These are phyloP conservation scores for Neurospora sp. DNA, from an alignment of 495 filamentous ascomycete species.

Conservation along the genomic window DNA sequence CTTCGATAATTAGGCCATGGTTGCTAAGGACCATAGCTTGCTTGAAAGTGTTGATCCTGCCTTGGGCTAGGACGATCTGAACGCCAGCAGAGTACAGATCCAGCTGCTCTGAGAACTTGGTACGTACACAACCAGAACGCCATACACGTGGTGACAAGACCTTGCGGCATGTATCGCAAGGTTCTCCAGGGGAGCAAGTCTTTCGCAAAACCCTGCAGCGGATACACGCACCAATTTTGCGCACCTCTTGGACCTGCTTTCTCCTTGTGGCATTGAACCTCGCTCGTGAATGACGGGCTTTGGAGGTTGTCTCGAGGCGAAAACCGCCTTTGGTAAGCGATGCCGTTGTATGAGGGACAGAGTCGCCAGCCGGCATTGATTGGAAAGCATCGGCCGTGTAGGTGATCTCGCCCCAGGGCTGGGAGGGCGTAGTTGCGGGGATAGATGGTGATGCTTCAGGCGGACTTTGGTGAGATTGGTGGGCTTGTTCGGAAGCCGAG, in stretches of 20 bases:
- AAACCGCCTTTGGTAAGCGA: constrained; percentile 30
- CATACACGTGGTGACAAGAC: constrained; percentile 71
- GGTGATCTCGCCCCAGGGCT: constrained; percentile 36
- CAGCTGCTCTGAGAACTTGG: constrained; percentile 62
- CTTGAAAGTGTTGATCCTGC: constrained; percentile 51
- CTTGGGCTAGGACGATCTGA: constrained; percentile 57
- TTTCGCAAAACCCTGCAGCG: constrained; percentile 82
- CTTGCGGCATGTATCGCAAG: constrained; percentile 69
- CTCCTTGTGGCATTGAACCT: constrained; percentile 58
- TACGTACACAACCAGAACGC: constrained; percentile 70
- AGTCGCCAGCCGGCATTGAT: constrained; percentile 3
- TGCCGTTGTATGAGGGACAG: constrained; percentile 7
- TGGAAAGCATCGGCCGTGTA: constrained; percentile 28
- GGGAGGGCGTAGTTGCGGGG: constrained; percentile 9
- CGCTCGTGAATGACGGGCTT: constrained; percentile 42
- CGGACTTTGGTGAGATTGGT: neutral
- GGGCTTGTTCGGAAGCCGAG: constrained; percentile 6
- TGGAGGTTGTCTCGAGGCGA: constrained; percentile 29
- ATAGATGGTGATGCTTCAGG: constrained; percentile 5
- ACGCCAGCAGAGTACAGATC: constrained; percentile 62
- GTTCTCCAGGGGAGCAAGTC: constrained; percentile 70
- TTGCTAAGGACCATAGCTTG: constrained; percentile 45
- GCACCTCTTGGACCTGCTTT: constrained; percentile 70
- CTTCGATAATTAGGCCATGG: constrained; percentile 54
- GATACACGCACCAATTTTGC: constrained; percentile 75